Percentiles rank a stretch among this genome's conserved stretches.
Conservation (phyloP, 257 asterid genomes). For the Rehmannia glutinosa region DNA sequence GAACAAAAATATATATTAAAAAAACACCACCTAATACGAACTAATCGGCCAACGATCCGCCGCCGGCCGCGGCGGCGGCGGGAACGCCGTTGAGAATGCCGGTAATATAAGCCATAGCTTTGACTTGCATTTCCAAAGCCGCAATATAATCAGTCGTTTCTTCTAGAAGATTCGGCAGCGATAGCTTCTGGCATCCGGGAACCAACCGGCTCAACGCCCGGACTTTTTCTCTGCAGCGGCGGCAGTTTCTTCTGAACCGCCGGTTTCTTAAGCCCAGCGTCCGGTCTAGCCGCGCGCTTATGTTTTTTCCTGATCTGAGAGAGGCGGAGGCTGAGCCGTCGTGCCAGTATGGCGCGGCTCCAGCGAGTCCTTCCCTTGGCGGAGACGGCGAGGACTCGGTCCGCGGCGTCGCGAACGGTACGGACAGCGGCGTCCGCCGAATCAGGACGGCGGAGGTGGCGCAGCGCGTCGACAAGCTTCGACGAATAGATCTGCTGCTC, state of each 20-base stretch:
- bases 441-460: slow-evolving; percentile 34
- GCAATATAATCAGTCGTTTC: slow-evolving; percentile 72
- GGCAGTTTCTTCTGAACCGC: slow-evolving; percentile 36
- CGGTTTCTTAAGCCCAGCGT: slow-evolving; percentile 26
- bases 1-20: background rate
- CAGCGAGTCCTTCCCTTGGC: slow-evolving; percentile 69
- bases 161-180: slow-evolving; percentile 70
- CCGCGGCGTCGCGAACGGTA: slow-evolving; percentile 57
- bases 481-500: slow-evolving; percentile 64
- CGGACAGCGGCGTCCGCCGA: slow-evolving; percentile 28
- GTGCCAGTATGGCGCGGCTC: slow-evolving; percentile 64
- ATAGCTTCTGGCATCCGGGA: slow-evolving; percentile 67
- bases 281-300: slow-evolving; percentile 32
- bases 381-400: slow-evolving; percentile 53
- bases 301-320: slow-evolving; percentile 45
- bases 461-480: slow-evolving; percentile 56
- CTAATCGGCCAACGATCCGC: background rate
- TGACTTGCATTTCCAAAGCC: slow-evolving; percentile 79
- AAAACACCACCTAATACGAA: slow-evolving; percentile 19
- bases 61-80: background rate
- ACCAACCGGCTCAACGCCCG: slow-evolving; percentile 51
- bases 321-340: slow-evolving; percentile 53
- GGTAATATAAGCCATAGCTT: slow-evolving; percentile 58
- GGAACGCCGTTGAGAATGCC: slow-evolving; percentile 40
- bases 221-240: slow-evolving; percentile 46